phyloP scores from a whole-genome alignment of 2,329 filamentous ascomycete genomes.

The Pseudopithomyces chartarum region DNA sequence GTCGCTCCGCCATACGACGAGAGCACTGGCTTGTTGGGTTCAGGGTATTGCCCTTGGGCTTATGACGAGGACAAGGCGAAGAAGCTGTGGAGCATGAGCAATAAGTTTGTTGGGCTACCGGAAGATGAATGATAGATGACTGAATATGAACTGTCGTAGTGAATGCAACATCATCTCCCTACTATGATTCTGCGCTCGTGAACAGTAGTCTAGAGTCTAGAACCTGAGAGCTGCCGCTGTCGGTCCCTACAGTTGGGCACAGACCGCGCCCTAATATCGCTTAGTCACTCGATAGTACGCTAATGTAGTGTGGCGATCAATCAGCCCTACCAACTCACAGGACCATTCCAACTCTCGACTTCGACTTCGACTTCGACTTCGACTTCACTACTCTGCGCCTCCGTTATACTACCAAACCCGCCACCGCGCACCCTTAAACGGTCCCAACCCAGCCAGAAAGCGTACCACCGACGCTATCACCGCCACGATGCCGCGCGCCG shows the following conservation, averaged over 20 bases:
- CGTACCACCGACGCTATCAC: background rate
- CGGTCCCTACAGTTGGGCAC: no score
- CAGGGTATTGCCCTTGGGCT: slow-evolving; percentile 19
- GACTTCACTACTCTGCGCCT: background rate
- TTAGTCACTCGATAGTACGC: slow-evolving; percentile 1
- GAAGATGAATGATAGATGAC: slow-evolving; percentile 4
- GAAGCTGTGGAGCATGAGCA: slow-evolving; percentile 31
- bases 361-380: no score
- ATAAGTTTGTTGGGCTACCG: slow-evolving; percentile 16
- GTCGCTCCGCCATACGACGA: slow-evolving; percentile 14
- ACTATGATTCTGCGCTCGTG: no score
- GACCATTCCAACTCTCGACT: background rate
- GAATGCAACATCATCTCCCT: background rate
- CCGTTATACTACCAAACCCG: background rate
- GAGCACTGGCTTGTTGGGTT: background rate
- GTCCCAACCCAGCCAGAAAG: background rate
- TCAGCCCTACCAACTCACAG: slow-evolving; percentile 3
- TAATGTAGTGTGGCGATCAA: no score
- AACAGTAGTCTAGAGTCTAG: no score
- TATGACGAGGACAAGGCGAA: slow-evolving; percentile 30
- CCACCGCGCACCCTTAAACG: background rate
- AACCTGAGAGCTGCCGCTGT: no score
- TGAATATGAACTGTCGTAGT: background rate
- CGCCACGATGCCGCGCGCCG: slow-evolving; percentile 79
- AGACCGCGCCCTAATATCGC: no score